phyloP scores from a whole-genome alignment of 345 rosid species.

The rapeseed (Brassica napus) region DNA sequence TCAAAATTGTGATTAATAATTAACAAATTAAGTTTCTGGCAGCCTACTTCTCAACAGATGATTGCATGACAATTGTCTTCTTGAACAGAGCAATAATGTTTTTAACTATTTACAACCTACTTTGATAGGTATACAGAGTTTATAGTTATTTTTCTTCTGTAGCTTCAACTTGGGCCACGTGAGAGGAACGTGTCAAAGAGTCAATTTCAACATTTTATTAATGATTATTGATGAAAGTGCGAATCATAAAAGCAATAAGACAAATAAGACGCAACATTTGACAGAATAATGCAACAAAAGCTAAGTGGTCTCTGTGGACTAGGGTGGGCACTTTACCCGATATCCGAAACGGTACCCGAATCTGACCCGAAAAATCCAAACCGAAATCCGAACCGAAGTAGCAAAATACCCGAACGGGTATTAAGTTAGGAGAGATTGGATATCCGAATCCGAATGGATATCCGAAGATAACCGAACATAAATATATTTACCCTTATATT shows the following conservation, averaged over 20 bases:
- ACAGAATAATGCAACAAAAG: constrained; percentile 27
- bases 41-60: constrained; percentile 65
- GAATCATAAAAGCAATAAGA: constrained; percentile 24
- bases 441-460: too few relatives aligned
- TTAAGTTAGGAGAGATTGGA: too few relatives aligned
- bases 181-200: constrained; percentile 29
- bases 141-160: background rate
- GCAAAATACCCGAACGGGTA: too few relatives aligned
- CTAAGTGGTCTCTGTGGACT: constrained; percentile 2
- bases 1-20: constrained; percentile 47
- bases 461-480: too few relatives aligned
- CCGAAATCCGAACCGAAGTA: too few relatives aligned
- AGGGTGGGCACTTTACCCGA: too few relatives aligned
- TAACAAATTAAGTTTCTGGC: constrained; percentile 32
- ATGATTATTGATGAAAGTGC: constrained; percentile 11
- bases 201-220: constrained; percentile 24
- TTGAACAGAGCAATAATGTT: constrained; percentile 30
- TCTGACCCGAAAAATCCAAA: too few relatives aligned
- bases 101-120: background rate
- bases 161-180: constrained; percentile 31
- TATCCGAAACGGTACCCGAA: too few relatives aligned
- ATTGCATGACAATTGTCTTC: constrained; percentile 61
- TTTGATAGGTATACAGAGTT: constrained; percentile 3
- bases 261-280: constrained; percentile 28
- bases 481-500: too few relatives aligned